Evolutionary conservation across 2,329 filamentous ascomycete genomes (phyloP).

Genomic region (Graphiopsis chlorocephala): DNA sequence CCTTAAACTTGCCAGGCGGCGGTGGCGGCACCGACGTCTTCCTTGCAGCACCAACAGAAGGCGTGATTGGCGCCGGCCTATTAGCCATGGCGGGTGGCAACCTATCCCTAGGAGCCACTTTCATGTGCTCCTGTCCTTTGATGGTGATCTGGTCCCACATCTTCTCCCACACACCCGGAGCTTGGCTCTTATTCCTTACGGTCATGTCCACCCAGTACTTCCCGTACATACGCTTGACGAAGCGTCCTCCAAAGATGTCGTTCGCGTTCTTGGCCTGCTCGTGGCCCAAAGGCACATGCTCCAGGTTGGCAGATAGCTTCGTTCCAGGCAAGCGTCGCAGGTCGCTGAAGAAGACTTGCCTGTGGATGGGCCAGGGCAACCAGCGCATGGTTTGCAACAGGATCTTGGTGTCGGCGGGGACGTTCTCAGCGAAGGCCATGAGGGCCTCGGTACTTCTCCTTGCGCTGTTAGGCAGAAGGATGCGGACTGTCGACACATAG

Average conservation of each 20-base stretch:
- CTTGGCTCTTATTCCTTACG: constrained; percentile 19
- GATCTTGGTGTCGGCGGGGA: constrained; percentile 43
- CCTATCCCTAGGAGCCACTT: background rate
- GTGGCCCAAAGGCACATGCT: constrained; percentile 28
- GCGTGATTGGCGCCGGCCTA: background rate
- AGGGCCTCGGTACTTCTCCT: constrained; percentile 59
- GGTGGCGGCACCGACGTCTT: background rate
- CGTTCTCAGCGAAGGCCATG: constrained; percentile 49
- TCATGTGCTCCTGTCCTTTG: constrained; percentile 9
- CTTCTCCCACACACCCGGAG: constrained; percentile 29
- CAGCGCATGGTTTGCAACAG: constrained; percentile 43
- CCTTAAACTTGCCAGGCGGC: background rate
- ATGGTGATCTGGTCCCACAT: constrained; percentile 32
- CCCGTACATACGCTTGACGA: constrained; percentile 20
- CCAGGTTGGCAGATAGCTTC: constrained; percentile 28
- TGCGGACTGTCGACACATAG: constrained; percentile 69
- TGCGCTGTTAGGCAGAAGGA: constrained; percentile 63
- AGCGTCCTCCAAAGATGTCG: constrained; percentile 11
- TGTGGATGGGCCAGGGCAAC: constrained; percentile 37
- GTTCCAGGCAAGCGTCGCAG: constrained; percentile 26
- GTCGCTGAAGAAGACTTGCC: constrained; percentile 24
- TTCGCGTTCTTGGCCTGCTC: constrained; percentile 27
- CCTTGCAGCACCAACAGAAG: background rate
- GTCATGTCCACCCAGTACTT: constrained; percentile 27
- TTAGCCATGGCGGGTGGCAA: constrained; percentile 3